Evolutionary conservation across 352 stramenopile genomes (phyloP), one percentile per base, ranked within the genome.

Genomic region (Stramenopiles sp.): DNA sequence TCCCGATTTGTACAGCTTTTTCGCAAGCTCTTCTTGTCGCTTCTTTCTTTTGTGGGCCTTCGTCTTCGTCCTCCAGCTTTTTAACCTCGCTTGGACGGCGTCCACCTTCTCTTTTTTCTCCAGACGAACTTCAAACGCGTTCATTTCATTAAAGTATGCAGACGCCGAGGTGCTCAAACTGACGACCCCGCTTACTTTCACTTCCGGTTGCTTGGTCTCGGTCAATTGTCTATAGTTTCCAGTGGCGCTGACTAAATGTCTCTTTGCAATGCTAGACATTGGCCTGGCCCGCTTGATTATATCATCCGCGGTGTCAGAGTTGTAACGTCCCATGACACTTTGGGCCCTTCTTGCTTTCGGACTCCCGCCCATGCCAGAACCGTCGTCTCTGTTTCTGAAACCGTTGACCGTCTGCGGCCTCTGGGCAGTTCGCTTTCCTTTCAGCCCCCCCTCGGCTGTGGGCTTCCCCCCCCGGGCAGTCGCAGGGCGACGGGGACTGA

Each of bases 1-100:
- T 53, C 43, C 43, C 43, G 43, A 53, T 53, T 53, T 53, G 43
- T 53, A 53, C 43, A 53, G 12, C 43, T 53, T 53, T 53, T 25
- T 53, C 12, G 43, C 43, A 12, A 53, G 25, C 43, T 53, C 43
- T 53, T 53, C 12, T 12, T 53, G 12, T 53, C 25, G 12, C 43
- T 53, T 53, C 25, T 53, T 53, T 53, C 43, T 12, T 25, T 12
- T 25, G 43, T 53, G 43, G 12, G 43, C 43, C 43, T 53, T 53
- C 12, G 43, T 53, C 43, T 53, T 53, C 43, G 43, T 53, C 43
- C 25, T 53, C 43, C 43, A 53, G 12, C 12, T 18, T 25, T 53
- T 53, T 25, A 53, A 18, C 25, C 25, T 12, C 43, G 12, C 25
- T 25, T 53, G 12, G 25, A 53, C 25, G 12, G 12, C 12, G 25